These are phyloP conservation scores for Entoloma clypeatum DNA, from an alignment of 1,284 basidiomycete genomes.

Conservation along the genomic window DNA sequence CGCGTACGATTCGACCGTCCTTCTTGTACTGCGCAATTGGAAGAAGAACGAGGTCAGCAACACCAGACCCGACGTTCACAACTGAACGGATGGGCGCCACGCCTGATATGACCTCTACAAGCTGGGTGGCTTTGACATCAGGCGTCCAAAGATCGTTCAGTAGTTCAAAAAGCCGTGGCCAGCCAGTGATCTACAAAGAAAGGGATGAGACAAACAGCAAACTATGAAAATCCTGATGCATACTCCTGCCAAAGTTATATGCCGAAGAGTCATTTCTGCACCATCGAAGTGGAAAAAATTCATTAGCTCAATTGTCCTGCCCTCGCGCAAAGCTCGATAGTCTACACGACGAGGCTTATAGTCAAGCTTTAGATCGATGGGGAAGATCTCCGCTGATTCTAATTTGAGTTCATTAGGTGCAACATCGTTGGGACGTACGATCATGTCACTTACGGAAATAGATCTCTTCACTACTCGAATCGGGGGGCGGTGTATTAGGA, in stretches of 20 bases:
- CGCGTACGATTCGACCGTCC: slow-evolving; percentile 89
- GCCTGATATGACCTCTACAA: slow-evolving; percentile 97
- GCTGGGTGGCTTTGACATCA: slow-evolving; percentile 97
- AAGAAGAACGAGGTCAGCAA: slow-evolving; percentile 92
- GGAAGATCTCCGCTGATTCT: slow-evolving; percentile 90
- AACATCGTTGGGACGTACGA: slow-evolving; percentile 1
- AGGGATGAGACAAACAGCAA: slow-evolving; percentile 5
- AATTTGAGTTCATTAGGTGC: slow-evolving; percentile 5
- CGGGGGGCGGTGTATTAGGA: slow-evolving; percentile 40
- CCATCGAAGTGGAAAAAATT: slow-evolving; percentile 99
- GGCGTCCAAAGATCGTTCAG: slow-evolving; percentile 99
- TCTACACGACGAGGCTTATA: slow-evolving; percentile 98
- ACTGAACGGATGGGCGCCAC: slow-evolving; percentile 93
- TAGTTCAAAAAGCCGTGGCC: slow-evolving; percentile 83
- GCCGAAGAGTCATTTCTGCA: slow-evolving; percentile 94
- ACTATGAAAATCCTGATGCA: slow-evolving; percentile 29
- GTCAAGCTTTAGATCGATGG: slow-evolving; percentile 89
- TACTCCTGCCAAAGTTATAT: slow-evolving; percentile 89
- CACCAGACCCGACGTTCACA: slow-evolving; percentile 94
- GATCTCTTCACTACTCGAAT: slow-evolving; percentile 47
- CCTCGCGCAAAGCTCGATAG: slow-evolving; percentile 87
- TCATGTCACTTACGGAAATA: slow-evolving; percentile 64
- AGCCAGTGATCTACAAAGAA: slow-evolving; percentile 74
- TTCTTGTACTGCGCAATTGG: slow-evolving; percentile 98
- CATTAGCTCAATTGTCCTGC: slow-evolving; percentile 95